Conservation (phyloP, 192 early-diverging fungal species). For the Backusella sp. region DNA sequence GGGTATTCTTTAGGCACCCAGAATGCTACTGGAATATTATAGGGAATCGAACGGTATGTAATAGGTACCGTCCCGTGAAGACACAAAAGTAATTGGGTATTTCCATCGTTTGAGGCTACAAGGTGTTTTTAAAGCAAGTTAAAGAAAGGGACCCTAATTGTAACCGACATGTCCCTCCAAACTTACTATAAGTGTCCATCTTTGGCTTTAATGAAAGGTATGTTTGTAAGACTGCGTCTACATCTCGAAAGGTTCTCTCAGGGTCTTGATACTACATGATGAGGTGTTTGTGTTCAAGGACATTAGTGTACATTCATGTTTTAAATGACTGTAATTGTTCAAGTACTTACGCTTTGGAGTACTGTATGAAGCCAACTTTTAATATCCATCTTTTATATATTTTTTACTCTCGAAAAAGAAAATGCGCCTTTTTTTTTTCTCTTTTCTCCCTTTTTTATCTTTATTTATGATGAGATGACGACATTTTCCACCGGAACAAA, state of each 20-base stretch:
- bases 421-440: neutral
- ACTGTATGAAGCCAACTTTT: slow-evolving; percentile 29
- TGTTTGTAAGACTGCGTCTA: slow-evolving; percentile 56
- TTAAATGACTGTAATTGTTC: neutral
- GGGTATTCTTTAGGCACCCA: slow-evolving; percentile 90
- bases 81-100: slow-evolving; percentile 69
- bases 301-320: neutral
- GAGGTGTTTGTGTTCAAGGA: neutral
- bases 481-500: neutral
- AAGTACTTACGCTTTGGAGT: slow-evolving; percentile 19
- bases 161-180: neutral
- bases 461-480: neutral
- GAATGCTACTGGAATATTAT: slow-evolving; percentile 91
- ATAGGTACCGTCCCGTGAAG: slow-evolving; percentile 89
- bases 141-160: neutral
- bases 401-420: neutral
- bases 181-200: slow-evolving; percentile 69
- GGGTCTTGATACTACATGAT: slow-evolving; percentile 55
- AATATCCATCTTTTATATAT: slow-evolving; percentile 13
- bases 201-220: slow-evolving; percentile 62
- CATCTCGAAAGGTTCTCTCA: slow-evolving; percentile 64
- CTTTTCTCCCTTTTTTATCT: neutral
- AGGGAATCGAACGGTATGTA: slow-evolving; percentile 70
- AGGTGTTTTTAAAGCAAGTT: neutral
- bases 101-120: slow-evolving; percentile 56